Base-by-base conservation (phyloP, 129 eudicot species). In the Chrysanthemum lavandulifolium region DNA sequence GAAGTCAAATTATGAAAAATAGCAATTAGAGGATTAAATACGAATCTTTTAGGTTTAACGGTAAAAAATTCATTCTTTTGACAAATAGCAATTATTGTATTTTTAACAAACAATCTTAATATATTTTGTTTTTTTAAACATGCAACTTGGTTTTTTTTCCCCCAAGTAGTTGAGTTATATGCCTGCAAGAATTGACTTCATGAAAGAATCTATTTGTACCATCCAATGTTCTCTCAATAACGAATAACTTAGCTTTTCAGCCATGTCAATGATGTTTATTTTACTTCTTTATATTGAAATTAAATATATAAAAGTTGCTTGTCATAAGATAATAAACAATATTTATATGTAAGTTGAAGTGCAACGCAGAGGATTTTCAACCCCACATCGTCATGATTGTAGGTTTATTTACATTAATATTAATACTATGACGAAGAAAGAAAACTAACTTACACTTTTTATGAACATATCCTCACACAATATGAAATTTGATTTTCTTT, bases 131-230 rank as follows among this genome's bases (percentile, higher is more conserved):
- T 36, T 36, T 36, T 7, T 6, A 36, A 36, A 36, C 45, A 36
- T 7, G 45, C 45, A 31, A 31, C 36, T 31, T 31, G 36, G 6
- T 31, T 31, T 31, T 29, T 25, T 25, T 29, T 29, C 25, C 21
- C 40, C 15, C 29, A 29, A 29, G 11, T 0, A 73, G 51, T 14
- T 60, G 60, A 73, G 61, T 33, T 23, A 23, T n/a, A 40, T 40
- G 56, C 19, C 2, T 23, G 25, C 76, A 19, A 51, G 66, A 53
- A 65, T 65, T 19, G 73, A 36, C 65, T 66, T 65, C 67, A 75
- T 54, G 57, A 59, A 75, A 65, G 79, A 75, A 75, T 74, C 72
- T 64, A 47, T 55, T 47, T 75, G 40, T 40, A 40, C 66, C 47
- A 29, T 75, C 45, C 79, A 75, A 65, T 55, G 79, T 54, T 55